These are phyloP conservation scores for Pleurotus platypus DNA, from an alignment of 768 basidiomycete species.

Conservation along the genomic window DNA sequence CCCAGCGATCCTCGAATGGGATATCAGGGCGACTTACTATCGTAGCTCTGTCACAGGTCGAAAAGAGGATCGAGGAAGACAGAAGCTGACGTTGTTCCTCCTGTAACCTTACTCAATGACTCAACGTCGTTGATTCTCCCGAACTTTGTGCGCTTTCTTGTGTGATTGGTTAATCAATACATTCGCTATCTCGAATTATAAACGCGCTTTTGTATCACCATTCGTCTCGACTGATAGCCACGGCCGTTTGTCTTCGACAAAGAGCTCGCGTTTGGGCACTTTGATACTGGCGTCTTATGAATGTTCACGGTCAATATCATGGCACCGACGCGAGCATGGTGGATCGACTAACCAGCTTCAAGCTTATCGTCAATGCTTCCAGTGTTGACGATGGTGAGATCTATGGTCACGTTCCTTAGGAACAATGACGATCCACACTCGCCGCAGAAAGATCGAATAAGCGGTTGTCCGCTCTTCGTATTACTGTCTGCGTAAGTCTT, in stretches of 20 bases:
- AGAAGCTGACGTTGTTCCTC: too few relatives aligned
- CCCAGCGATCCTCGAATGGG: too few relatives aligned
- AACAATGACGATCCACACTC: constrained; percentile 23
- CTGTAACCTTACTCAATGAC: too few relatives aligned
- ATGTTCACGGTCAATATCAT: too few relatives aligned
- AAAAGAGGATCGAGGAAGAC: too few relatives aligned
- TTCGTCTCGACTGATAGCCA: neutral
- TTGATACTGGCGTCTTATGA: neutral
- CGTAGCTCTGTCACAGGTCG: too few relatives aligned
- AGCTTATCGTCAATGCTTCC: constrained; percentile 2
- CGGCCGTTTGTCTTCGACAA: neutral
- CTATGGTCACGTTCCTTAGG: constrained; percentile 9
- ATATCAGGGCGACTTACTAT: too few relatives aligned
- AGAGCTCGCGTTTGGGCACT: constrained; percentile 1
- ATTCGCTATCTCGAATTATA: too few relatives aligned
- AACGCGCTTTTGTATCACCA: neutral
- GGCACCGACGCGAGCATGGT: neutral
- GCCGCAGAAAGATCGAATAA: constrained; percentile 23
- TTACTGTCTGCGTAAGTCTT: constrained; percentile 19
- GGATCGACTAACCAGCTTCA: neutral
- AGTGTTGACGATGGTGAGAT: constrained; percentile 4
- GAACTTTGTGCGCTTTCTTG: too few relatives aligned
- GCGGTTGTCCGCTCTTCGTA: constrained; percentile 19
- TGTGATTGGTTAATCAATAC: too few relatives aligned
- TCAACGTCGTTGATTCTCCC: too few relatives aligned